Percentiles rank a stretch among this genome's conserved stretches.
These are phyloP conservation scores for Gillenia trifoliata DNA, from an alignment of 306 rosid species.

Conservation along the genomic window DNA sequence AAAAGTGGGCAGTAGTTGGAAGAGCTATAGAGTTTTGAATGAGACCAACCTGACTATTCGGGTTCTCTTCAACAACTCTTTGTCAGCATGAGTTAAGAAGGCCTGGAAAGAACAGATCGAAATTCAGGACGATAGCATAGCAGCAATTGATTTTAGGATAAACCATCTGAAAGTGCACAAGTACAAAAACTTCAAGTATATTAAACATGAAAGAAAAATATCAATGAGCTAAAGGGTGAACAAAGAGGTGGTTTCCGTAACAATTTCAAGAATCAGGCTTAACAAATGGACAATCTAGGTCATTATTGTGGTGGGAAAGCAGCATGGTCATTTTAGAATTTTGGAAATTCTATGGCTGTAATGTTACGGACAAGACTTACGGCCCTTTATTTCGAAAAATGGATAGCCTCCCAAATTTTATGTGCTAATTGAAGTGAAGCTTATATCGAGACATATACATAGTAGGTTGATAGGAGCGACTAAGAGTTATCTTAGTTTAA, in stretches of 20 bases:
- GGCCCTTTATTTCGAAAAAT: no score
- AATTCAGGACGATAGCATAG: conserved; percentile 6
- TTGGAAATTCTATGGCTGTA: no score
- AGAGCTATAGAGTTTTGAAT: conserved; percentile 77
- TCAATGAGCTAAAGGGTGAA: neutral
- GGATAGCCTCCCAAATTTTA: no score
- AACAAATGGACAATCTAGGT: no score
- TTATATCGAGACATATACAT: no score
- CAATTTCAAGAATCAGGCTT: neutral
- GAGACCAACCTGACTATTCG: conserved; percentile 82
- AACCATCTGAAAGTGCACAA: neutral
- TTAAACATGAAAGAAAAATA: neutral
- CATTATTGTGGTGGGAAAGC: no score
- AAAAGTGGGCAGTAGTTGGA: conserved; percentile 70
- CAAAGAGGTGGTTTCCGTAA: neutral
- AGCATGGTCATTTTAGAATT: no score
- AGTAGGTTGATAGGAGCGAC: no score
- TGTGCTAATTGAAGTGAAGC: no score
- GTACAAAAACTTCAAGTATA: neutral
- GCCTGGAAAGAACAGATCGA: conserved; percentile 52
- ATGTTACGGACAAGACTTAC: no score
- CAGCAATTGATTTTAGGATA: neutral
- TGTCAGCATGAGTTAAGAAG: conserved; percentile 60
- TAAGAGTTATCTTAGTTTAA: no score
- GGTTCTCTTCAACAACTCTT: conserved; percentile 66